Conservation (phyloP, 257 asterid species). For the Oldenlandia corymbosa region DNA sequence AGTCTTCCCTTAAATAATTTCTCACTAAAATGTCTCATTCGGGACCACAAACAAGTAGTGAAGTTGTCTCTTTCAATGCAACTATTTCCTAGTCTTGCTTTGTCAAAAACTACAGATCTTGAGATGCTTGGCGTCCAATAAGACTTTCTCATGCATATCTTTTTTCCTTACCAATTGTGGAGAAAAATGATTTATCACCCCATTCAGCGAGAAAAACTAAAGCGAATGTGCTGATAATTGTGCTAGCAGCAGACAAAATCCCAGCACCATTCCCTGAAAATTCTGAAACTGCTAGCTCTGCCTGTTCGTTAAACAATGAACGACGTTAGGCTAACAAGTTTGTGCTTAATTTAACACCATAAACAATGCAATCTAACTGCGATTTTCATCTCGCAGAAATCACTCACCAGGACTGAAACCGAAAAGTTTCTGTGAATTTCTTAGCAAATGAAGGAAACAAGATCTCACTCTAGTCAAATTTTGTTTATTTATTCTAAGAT, state of each 20-base stretch:
- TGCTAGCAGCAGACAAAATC: slow-evolving; percentile 71
- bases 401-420: neutral
- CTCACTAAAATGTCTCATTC: neutral
- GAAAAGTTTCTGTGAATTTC: neutral
- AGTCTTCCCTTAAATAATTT: neutral
- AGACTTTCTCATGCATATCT: neutral
- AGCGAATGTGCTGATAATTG: slow-evolving; percentile 69
- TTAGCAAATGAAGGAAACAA: neutral
- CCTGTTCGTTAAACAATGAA: slow-evolving; percentile 39
- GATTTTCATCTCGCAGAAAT: too few relatives aligned
- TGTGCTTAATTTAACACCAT: neutral
- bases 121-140: neutral
- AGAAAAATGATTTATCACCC: slow-evolving; percentile 97
- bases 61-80: neutral
- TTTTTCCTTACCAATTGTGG: slow-evolving; percentile 66
- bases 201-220: slow-evolving; percentile 95
- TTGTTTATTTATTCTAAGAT: neutral
- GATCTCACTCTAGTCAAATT: neutral
- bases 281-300: slow-evolving; percentile 87
- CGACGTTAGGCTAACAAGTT: slow-evolving; percentile 14
- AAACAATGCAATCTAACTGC: neutral
- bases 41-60: neutral
- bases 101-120: neutral
- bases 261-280: slow-evolving; percentile 85
- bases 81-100: neutral